phyloP scores from a whole-genome alignment of 345 rosid species.

The Citrus unshiu region DNA sequence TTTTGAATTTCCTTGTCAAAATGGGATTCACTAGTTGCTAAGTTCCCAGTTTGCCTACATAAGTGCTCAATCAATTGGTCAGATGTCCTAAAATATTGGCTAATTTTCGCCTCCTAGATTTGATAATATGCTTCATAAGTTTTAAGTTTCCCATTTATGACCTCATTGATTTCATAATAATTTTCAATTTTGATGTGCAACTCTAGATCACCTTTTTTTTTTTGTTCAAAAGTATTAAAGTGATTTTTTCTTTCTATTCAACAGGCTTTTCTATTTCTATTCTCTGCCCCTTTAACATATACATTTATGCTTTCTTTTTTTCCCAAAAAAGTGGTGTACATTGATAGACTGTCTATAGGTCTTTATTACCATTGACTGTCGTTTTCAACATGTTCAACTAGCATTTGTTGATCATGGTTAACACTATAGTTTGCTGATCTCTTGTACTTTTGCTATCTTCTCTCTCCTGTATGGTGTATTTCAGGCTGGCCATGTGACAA shows the following conservation, averaged over 20 bases:
- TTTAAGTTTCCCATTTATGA: neutral
- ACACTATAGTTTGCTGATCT: conserved; percentile 2
- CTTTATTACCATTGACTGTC: neutral
- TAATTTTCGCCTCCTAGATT: neutral
- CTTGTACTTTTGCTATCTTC: neutral
- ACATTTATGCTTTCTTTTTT: neutral
- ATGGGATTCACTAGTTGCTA: neutral
- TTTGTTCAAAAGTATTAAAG: neutral
- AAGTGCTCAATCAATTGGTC: neutral
- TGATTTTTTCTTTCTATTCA: neutral
- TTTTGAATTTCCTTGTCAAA: neutral
- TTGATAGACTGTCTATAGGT: neutral
- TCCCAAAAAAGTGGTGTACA: neutral
- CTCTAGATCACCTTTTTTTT: neutral
- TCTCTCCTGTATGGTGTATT: conserved; percentile 15
- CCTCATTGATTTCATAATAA: neutral
- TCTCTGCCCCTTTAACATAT: neutral
- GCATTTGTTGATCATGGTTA: neutral
- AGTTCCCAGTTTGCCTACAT: neutral
- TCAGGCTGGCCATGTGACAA: conserved; percentile 91
- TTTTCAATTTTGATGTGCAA: neutral
- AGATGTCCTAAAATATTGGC: neutral
- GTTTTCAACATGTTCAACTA: neutral
- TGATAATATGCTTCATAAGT: neutral
- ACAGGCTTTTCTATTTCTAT: neutral